These are phyloP conservation scores for Pseudopithomyces maydicus DNA, from an alignment of 2,329 filamentous ascomycete genomes.

Conservation along the genomic window DNA sequence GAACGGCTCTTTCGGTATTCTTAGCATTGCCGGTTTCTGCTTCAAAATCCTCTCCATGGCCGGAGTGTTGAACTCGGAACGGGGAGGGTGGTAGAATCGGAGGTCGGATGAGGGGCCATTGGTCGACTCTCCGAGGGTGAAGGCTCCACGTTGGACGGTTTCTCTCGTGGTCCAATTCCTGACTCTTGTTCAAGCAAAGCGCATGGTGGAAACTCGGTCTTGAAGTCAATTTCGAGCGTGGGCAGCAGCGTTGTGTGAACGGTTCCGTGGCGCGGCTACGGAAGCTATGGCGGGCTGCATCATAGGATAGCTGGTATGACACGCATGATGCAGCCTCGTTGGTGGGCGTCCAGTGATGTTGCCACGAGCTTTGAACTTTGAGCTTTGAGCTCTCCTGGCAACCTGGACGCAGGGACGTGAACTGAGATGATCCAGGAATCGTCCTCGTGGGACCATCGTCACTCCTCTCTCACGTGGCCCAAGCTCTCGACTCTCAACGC, in stretches of 20 bases:
- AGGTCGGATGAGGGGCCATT: slow-evolving; percentile 36
- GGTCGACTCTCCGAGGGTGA: background rate
- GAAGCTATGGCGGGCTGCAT: slow-evolving; percentile 2
- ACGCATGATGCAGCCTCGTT: slow-evolving; percentile 2
- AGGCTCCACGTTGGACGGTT: background rate
- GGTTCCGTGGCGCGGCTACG: slow-evolving; percentile 1
- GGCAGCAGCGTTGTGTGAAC: slow-evolving; percentile 9
- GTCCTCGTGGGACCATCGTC: background rate
- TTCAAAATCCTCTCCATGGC: background rate
- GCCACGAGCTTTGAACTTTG: background rate
- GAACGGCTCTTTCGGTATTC: slow-evolving; percentile 7
- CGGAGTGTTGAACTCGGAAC: slow-evolving; percentile 14
- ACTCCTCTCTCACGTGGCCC: slow-evolving; percentile 17
- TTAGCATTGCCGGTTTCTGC: slow-evolving; percentile 2
- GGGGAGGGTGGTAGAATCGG: slow-evolving; percentile 15
- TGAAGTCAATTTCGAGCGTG: slow-evolving; percentile 13
- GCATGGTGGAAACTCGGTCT: background rate
- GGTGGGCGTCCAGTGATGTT: background rate
- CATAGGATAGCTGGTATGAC: background rate
- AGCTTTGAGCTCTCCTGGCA: too few species aligned
- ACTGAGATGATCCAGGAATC: background rate
- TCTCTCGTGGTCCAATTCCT: background rate
- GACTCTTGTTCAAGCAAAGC: background rate
- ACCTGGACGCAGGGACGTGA: background rate
- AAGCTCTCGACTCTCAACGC: slow-evolving; percentile 22